A percentile compares a stretch with the other conserved stretches of the same genome.
Conservation (phyloP, 2,329 filamentous ascomycete genomes). For the Aspergillus fischeri region DNA sequence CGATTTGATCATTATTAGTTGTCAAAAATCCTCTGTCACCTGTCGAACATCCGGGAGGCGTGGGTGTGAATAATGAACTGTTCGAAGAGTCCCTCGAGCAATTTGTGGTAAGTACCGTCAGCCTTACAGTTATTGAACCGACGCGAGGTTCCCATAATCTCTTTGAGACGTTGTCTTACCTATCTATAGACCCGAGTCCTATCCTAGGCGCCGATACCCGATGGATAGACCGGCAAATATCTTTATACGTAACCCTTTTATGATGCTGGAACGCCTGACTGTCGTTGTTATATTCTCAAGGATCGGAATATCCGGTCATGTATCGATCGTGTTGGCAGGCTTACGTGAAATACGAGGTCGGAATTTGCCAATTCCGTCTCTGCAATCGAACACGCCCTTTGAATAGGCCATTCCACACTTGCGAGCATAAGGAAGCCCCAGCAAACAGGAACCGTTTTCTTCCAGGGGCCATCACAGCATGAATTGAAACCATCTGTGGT, state of each 20-base stretch:
- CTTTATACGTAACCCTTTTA: not conserved
- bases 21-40: slow-evolving; percentile 63
- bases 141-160: not conserved
- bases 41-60: slow-evolving; percentile 56
- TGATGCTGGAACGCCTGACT: not conserved
- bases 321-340: not conserved
- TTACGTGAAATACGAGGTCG: no score
- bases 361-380: no score
- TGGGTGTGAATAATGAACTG: slow-evolving; percentile 62
- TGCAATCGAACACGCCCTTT: no score
- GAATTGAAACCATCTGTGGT: not conserved
- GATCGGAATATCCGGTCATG: not conserved
- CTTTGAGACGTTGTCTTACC: slow-evolving; percentile 11
- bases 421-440: not conserved
- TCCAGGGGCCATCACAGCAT: not conserved
- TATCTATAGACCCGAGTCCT: slow-evolving; percentile 29
- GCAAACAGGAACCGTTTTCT: not conserved
- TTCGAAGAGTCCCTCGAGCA: slow-evolving; percentile 57
- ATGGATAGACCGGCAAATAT: not conserved
- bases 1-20: slow-evolving; percentile 38
- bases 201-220: slow-evolving; percentile 16
- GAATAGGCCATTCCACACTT: not conserved
- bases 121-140: not conserved
- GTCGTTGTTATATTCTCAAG: not conserved
- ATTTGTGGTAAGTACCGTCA: slow-evolving; percentile 42